Evolutionary conservation across 73 alveolate species (phyloP), one percentile per base, ranked within the genome.

Genomic region (Stentor coeruleus): DNA sequence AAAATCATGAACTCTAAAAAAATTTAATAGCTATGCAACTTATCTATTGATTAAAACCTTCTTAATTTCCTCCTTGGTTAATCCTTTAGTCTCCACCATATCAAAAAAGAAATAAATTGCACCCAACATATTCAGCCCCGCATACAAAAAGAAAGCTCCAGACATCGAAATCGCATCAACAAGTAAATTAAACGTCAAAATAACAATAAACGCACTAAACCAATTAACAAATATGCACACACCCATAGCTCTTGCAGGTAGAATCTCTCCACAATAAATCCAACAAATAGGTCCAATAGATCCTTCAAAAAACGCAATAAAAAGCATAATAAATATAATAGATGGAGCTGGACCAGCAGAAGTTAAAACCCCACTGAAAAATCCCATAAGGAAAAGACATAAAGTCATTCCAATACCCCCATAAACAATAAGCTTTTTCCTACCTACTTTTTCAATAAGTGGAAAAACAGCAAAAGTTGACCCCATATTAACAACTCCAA

Each of bases 281-380:
- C 79, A 66, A 31, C 79, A 66, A 28, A 66, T 1, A 37, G 79
- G 79, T 15, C 79, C 79, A 14, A 33, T 26, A 66, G 79, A 66
- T 11, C n/a, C 2, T 2, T 26, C 79, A 66, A 66, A 66, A 26
- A 66, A 26, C 37, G 37, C 37, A 2, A 57, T 57, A 2, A 0
- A 57, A 2, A 57, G 0, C 2, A 57, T 20, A 0, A 57, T 57
- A 57, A 57, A 57, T 20, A 2, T 31, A 57, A 57, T n/a, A 1
- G 73, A 31, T 20, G 73, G 73, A 2, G 35, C 73, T 57, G 73
- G 0, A 57, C 35, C 15, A 57, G 3, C 73, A 0, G n/a, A n/a
- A n/a, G n/a, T n/a, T n/a, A n/a, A n/a, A n/a, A n/a, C n/a, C n/a
- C n/a, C 66, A 49, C 66, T 49, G 66, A 66, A 66, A 66, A 33